phyloP scores from a whole-genome alignment of 1,139 yeast genomes.

The Petasospora rhodanensis region DNA sequence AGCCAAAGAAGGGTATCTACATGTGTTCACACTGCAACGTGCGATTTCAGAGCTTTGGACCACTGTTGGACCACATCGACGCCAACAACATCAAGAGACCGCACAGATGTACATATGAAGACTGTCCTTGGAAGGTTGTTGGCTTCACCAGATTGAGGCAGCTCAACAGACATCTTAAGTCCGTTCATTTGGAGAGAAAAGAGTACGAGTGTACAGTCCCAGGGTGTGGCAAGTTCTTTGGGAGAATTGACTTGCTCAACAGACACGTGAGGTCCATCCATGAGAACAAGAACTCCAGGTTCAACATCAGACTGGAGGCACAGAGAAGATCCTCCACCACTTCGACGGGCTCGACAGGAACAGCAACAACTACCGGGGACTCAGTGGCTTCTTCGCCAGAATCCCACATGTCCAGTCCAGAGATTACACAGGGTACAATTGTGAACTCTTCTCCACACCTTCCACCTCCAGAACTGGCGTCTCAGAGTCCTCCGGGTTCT shows the following conservation, averaged over 20 bases:
- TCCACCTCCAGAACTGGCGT: too few species aligned
- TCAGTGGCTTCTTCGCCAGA: too few species aligned
- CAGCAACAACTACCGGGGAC: too few species aligned
- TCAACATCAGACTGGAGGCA: conserved; percentile 30
- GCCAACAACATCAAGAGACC: conserved; percentile 31
- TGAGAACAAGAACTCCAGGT: conserved; percentile 38
- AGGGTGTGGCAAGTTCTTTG: conserved; percentile 66
- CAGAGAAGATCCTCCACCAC: conserved; percentile 5
- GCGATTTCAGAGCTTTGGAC: conserved; percentile 31
- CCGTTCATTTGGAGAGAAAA: conserved; percentile 29
- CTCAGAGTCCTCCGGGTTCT: too few species aligned
- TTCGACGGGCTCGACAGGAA: too few species aligned
- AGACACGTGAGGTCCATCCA: conserved; percentile 54
- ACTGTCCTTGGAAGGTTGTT: conserved; percentile 49
- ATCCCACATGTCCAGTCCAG: conserved; percentile 2
- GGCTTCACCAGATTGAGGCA: conserved; percentile 42
- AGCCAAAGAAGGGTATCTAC: conserved; percentile 36
- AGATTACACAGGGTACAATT: neutral
- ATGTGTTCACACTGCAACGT: conserved; percentile 39
- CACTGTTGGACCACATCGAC: conserved; percentile 37
- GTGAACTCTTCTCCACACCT: too few species aligned
- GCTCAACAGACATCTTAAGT: conserved; percentile 24
- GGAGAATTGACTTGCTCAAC: conserved; percentile 56
- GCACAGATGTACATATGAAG: conserved; percentile 38
- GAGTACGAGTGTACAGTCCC: conserved; percentile 55